Conservation (phyloP, 208 protist species). For the Borovskyia barvae region DNA sequence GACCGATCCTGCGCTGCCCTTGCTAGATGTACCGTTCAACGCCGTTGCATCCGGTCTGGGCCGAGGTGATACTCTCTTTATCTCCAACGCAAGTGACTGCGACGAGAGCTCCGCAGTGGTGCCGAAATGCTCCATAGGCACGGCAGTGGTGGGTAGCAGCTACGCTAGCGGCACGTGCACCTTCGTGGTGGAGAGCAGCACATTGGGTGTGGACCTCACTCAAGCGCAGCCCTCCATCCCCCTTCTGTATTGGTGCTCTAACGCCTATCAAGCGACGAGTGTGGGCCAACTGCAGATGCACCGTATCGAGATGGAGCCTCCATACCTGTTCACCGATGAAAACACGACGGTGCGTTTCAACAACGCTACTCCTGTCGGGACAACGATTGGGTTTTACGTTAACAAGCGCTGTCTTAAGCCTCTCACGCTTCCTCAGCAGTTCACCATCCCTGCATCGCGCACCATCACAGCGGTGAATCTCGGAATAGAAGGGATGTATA, state of each 20-base stretch:
- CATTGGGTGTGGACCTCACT: neutral
- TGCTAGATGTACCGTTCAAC: slow-evolving; percentile 7
- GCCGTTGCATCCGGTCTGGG: neutral
- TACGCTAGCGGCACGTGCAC: neutral
- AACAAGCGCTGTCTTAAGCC: neutral
- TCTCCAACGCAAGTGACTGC: neutral
- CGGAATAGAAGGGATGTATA: neutral
- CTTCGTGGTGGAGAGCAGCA: neutral
- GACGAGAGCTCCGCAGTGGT: neutral
- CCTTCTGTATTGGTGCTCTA: slow-evolving; percentile 1
- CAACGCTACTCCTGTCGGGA: neutral
- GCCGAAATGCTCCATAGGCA: neutral
- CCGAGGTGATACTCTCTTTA: neutral
- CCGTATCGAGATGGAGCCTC: neutral
- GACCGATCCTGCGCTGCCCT: slow-evolving; percentile 4
- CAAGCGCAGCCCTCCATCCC: neutral
- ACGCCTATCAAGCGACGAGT: neutral
- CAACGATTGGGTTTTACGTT: neutral
- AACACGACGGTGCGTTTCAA: neutral
- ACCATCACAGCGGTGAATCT: neutral
- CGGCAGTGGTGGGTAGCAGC: neutral
- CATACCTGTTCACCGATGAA: neutral
- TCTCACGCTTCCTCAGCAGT: neutral
- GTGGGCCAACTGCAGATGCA: neutral
- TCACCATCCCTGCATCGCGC: neutral